Evolutionary conservation across 108 stramenopile species (phyloP), one percentile per base, ranked within the genome.

Genomic region (Cyclostephanos invisitatus): DNA sequence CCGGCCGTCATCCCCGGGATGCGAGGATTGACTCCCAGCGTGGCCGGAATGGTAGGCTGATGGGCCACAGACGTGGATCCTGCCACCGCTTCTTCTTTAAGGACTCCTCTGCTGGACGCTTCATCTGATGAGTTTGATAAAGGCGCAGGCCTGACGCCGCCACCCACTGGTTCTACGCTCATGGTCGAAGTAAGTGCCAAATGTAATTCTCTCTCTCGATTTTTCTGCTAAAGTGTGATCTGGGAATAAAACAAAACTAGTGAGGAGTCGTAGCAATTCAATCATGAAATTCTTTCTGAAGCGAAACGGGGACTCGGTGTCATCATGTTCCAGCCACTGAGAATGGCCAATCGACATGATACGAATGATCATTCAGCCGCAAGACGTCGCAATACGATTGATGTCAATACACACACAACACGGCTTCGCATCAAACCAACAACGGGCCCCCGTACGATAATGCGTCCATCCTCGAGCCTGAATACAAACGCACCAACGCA

Each of bases 11-110:
- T 27, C 4, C 29, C 56, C 6, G 56, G n/a, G 29, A 61, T 61
- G 36, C 60, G 60, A 10, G 60, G 60, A 61, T 61, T 61, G 21
- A 61, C 12, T 20, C 60, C 60, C n/a, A 61, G 37, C 29, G 60
- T 44, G 11, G n/a, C 36, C 60, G 35, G 60, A 17, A 32, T 57
- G 27, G 56, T 35, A 12, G 35, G 36, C 28, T 61, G 60, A 37
- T 5, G 60, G n/a, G 40, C 36, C 36, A n/a, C 37, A 4, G 36
- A 61, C 15, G 17, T 37, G 37, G 36, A 36, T 21, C 35, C 36
- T 61, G 40, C 32, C 7, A n/a, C 5, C 20, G n/a, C 20, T 17
- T 3, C 5, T 27, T 15, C 1, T 5, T 4, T 25, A 25, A 27
- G 27, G 28, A 27, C 36, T 20, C 60, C 40, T 61, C 60, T 37